A percentile compares a stretch with the other conserved stretches of the same genome.
phyloP scores from a whole-genome alignment of 2,329 filamentous ascomycete genomes.

The Colletotrichum sp. region DNA sequence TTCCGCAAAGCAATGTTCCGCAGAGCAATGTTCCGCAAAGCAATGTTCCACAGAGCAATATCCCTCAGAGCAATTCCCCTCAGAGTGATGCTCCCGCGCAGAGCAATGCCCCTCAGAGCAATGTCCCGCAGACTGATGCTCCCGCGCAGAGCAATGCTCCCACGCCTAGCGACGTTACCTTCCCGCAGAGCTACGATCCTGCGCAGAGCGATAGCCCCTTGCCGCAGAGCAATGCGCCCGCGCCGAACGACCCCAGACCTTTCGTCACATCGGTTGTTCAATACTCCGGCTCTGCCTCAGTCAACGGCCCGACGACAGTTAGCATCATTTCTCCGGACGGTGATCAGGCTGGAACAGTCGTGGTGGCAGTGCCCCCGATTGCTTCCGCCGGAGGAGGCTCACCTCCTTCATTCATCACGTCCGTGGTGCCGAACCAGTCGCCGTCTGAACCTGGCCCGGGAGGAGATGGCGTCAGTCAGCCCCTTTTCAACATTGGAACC shows the following conservation, averaged over 20 bases:
- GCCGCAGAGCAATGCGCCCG: background rate
- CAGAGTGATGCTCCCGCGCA: background rate
- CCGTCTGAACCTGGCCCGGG: background rate
- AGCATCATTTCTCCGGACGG: constrained; percentile 5
- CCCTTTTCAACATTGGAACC: background rate
- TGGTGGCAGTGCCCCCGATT: constrained; percentile 3
- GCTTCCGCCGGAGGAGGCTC: constrained; percentile 10
- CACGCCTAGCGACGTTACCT: background rate
- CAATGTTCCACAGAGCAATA: background rate
- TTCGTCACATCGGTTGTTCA: background rate
- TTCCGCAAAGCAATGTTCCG: background rate
- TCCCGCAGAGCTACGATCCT: background rate
- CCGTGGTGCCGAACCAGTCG: background rate
- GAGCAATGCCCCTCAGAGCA: background rate
- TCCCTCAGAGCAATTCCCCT: background rate
- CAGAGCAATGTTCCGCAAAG: background rate
- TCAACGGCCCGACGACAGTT: background rate
- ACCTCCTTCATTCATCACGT: background rate
- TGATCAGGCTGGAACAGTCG: constrained; percentile 1
- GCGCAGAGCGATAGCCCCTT: background rate
- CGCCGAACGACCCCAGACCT: background rate
- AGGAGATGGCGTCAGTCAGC: background rate
- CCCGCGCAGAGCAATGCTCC: background rate
- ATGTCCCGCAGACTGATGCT: background rate
- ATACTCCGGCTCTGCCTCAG: background rate